Conservation (phyloP, 164 flowering plant species). For the Aristolochia contorta region DNA sequence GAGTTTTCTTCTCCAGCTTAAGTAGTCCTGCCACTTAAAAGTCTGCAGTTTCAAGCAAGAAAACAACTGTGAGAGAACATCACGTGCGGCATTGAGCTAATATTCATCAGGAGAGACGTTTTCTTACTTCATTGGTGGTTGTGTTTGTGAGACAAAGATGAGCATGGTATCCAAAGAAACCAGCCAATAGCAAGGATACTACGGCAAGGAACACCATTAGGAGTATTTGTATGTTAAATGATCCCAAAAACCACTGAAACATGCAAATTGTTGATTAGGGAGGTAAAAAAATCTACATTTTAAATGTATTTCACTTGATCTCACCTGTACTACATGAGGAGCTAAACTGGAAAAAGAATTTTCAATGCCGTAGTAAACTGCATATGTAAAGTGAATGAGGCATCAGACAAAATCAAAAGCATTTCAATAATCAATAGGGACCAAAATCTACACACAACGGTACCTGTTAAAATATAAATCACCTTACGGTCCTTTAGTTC, state of each 20-base stretch:
- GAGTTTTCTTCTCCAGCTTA: conserved; percentile 59
- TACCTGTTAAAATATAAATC: conserved; percentile 69
- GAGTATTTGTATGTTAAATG: conserved; percentile 90
- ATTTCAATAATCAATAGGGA: background rate
- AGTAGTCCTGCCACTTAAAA: conserved; percentile 85
- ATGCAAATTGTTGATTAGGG: background rate
- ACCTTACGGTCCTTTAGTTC: conserved; percentile 57
- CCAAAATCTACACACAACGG: background rate
- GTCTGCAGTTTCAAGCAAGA: conserved; percentile 30
- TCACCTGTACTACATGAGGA: conserved; percentile 83
- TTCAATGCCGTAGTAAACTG: conserved; percentile 88
- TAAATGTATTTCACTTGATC: conserved; percentile 4
- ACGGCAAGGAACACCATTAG: conserved; percentile 80
- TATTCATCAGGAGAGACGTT: background rate
- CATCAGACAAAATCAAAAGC: background rate
- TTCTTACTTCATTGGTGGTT: conserved; percentile 84
- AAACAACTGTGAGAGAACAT: background rate
- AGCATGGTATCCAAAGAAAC: conserved; percentile 82
- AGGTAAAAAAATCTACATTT: background rate
- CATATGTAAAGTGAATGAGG: conserved; percentile 13
- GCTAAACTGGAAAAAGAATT: conserved; percentile 63
- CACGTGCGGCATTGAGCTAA: background rate
- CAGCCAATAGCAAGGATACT: conserved; percentile 63
- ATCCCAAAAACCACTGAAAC: conserved; percentile 78
- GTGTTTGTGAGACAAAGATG: conserved; percentile 78